Evolutionary conservation across 371 early-diverging fungal species (phyloP), one percentile per base, ranked within the genome.

Genomic region (Saksenaea oblongispora): DNA sequence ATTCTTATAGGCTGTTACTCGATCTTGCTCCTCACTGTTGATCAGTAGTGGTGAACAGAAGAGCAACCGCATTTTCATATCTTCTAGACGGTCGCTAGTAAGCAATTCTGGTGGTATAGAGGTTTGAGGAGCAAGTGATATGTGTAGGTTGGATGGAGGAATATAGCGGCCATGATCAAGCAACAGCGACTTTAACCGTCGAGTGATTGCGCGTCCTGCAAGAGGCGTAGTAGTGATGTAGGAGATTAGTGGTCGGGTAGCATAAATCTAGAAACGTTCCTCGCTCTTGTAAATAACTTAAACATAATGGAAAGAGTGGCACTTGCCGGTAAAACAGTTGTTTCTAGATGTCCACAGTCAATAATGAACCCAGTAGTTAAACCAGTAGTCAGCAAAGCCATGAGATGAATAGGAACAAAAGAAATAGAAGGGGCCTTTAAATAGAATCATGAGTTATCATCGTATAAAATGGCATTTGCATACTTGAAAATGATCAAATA

Each of bases 371-470:
- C 96, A 2, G 89, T 89, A 4, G 87, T 83, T 24, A 77, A 66
- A 10, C 97, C 97, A 9, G 91, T 87, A 1, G 94, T 90, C 63
- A 95, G 65, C 56, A 97, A 64, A 1, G 95, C 90, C 63, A 90
- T 77, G 26, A 94, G 72, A 53, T 90, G 86, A n/a, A 59, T 31
- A 5, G 95, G 92, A 0, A 91, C 89, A 71, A 94, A 94, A 3
- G 91, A 89, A 42, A 97, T 76, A 4, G 93, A 88, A 0, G 95
- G 94, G 0, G 87, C 87, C 90, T 90, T 59, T 27, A 34, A n/a
- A 14, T 2, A 10, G 15, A 31, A 41, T 24, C 28, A 18, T 59
- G 35, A 35, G 34, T 61, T 0, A 44, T 22, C n/a, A 18, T 18
- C 8, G 13, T 22, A 26, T 15, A 3, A 17, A 34, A n/a, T 26